These are phyloP conservation scores for Myxozyma nipponensis DNA, from an alignment of 805 yeast species.

Conservation along the genomic window DNA sequence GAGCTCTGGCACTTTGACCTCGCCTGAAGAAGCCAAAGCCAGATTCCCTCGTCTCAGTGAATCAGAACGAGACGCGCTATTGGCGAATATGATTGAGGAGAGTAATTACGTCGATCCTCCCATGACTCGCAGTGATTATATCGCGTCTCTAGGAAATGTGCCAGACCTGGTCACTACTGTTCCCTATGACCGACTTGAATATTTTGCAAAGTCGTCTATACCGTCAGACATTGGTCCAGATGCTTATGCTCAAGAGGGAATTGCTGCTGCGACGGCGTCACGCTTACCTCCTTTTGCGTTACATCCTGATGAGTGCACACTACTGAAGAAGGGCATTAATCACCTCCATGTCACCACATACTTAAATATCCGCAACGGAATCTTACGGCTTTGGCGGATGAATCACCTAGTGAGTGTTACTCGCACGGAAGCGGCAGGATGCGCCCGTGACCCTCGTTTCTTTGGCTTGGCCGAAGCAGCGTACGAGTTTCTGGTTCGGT, in stretches of 20 bases:
- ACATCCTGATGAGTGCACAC: slow-evolving; percentile 38
- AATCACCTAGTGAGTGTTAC: slow-evolving; percentile 44
- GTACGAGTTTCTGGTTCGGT: slow-evolving; percentile 42
- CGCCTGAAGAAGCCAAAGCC: neutral
- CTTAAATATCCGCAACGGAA: slow-evolving; percentile 43
- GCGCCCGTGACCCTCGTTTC: slow-evolving; percentile 40
- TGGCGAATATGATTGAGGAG: slow-evolving; percentile 23
- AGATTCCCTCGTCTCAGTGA: slow-evolving; percentile 14
- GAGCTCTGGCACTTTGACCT: neutral
- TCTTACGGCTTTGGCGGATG: slow-evolving; percentile 42
- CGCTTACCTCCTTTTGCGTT: slow-evolving; percentile 40
- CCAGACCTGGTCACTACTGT: slow-evolving; percentile 28
- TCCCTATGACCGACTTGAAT: slow-evolving; percentile 31
- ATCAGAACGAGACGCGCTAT: slow-evolving; percentile 14
- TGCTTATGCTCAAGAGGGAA: slow-evolving; percentile 22
- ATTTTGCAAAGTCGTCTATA: slow-evolving; percentile 40
- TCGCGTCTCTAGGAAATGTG: slow-evolving; percentile 20
- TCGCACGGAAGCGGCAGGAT: slow-evolving; percentile 43
- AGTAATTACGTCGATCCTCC: slow-evolving; percentile 28
- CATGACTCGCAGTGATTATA: slow-evolving; percentile 24
- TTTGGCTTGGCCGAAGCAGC: slow-evolving; percentile 43
- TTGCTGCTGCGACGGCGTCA: slow-evolving; percentile 41
- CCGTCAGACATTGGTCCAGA: slow-evolving; percentile 37
- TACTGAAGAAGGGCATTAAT: slow-evolving; percentile 36
- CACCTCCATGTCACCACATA: slow-evolving; percentile 42